These are phyloP conservation scores for Chromosphaera perkinsii DNA, from an alignment of 208 protist genomes.

Conservation along the genomic window DNA sequence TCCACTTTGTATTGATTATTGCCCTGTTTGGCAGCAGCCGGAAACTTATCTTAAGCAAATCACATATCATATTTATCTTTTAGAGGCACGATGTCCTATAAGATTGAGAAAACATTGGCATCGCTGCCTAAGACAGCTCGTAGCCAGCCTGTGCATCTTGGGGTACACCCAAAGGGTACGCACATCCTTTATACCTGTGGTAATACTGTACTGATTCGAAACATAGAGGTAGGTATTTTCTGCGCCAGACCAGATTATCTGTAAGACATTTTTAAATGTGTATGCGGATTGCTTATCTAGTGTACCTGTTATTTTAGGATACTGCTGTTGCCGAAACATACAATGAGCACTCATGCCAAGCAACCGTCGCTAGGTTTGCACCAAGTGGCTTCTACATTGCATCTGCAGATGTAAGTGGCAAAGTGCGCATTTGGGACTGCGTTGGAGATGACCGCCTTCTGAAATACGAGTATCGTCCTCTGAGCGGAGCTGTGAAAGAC, in stretches of 20 bases:
- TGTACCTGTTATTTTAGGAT: constrained; percentile 33
- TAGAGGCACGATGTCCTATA: too few species aligned
- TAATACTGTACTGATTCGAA: constrained; percentile 55
- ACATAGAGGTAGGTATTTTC: constrained; percentile 32
- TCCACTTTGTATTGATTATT: too few species aligned
- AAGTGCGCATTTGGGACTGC: constrained; percentile 60
- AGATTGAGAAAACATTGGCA: constrained; percentile 44
- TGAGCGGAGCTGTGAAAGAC: constrained; percentile 50
- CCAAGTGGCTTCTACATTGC: constrained; percentile 61
- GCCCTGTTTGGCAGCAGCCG: too few species aligned
- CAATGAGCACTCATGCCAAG: constrained; percentile 49
- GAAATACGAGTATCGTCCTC: constrained; percentile 45
- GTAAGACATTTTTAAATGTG: too few species aligned
- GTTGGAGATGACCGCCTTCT: constrained; percentile 42
- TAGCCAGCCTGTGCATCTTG: constrained; percentile 49
- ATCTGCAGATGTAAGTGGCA: constrained; percentile 49
- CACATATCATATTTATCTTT: too few species aligned
- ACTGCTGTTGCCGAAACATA: constrained; percentile 51
- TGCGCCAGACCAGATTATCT: not conserved
- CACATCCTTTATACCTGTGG: constrained; percentile 59
- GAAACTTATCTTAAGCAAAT: too few species aligned
- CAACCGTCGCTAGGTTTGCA: constrained; percentile 53
- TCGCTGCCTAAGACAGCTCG: constrained; percentile 49
- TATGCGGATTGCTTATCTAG: too few species aligned
- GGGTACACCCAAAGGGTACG: constrained; percentile 52